A percentile compares a stretch with the other conserved stretches of the same genome.
Evolutionary conservation across 495 filamentous ascomycete genomes (phyloP).

Genomic region (Rhypophila decipiens): DNA sequence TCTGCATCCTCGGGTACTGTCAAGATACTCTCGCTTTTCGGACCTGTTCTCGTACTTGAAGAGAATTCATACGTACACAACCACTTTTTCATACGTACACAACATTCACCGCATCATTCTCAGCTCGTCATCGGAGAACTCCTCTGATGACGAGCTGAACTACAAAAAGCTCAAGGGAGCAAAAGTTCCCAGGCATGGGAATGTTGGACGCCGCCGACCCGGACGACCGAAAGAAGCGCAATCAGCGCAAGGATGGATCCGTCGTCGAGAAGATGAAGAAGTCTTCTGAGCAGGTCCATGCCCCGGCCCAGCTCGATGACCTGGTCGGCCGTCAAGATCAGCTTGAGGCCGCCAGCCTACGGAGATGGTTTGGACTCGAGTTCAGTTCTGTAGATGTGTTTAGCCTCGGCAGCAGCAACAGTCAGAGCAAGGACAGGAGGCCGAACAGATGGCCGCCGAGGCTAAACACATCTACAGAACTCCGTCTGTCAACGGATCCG

Average conservation of each 20-base stretch:
- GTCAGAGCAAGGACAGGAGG: too few species aligned
- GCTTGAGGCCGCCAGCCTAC: too few species aligned
- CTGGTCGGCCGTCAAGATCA: too few species aligned
- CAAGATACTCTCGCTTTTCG: too few species aligned
- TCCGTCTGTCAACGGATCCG: slow-evolving; percentile 40
- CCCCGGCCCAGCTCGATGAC: too few species aligned
- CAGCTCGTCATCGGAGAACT: too few species aligned
- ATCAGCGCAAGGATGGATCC: slow-evolving; percentile 75
- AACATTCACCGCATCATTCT: too few species aligned
- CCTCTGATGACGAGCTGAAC: slow-evolving; percentile 27
- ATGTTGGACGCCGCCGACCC: slow-evolving; percentile 79
- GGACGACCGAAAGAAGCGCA: slow-evolving; percentile 70
- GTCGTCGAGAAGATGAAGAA: slow-evolving; percentile 64
- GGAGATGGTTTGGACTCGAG: slow-evolving; percentile 61
- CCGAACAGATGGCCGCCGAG: slow-evolving; percentile 47
- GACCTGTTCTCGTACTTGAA: too few species aligned
- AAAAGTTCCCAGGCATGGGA: slow-evolving; percentile 77
- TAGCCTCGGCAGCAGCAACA: slow-evolving; percentile 43
- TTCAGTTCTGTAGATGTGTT: slow-evolving; percentile 45
- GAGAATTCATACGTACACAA: too few species aligned
- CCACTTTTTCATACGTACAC: too few species aligned
- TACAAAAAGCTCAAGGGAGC: slow-evolving; percentile 63
- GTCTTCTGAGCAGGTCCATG: slow-evolving; percentile 60
- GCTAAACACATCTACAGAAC: slow-evolving; percentile 44
- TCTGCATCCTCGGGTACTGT: too few species aligned